Conservation (phyloP, 2,329 filamentous ascomycete species). For the Amauroascus verrucosus region DNA sequence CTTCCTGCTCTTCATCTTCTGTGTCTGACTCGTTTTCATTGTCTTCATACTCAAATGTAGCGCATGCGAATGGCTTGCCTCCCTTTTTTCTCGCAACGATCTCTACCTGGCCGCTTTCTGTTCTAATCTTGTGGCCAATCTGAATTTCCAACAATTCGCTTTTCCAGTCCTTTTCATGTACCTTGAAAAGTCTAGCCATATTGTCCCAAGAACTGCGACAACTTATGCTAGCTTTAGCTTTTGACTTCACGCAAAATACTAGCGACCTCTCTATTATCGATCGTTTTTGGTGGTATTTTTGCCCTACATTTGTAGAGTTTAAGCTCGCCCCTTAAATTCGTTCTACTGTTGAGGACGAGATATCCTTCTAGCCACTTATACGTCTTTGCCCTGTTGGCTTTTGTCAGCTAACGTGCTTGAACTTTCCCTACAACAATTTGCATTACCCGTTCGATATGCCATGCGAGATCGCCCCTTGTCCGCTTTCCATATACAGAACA, state of each 20-base stretch:
- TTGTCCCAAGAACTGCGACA: conserved; percentile 1
- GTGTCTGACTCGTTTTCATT: background rate
- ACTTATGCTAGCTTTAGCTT: background rate
- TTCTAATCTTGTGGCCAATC: conserved; percentile 3
- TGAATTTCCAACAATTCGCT: background rate
- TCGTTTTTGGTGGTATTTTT: background rate
- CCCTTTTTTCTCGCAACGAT: background rate
- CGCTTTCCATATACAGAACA: conserved; percentile 11
- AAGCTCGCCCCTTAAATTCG: background rate
- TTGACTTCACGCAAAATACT: background rate
- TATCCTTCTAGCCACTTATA: conserved; percentile 14
- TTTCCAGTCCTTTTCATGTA: background rate
- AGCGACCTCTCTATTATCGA: background rate
- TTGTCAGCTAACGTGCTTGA: background rate
- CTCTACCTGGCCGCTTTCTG: background rate
- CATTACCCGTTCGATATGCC: conserved; percentile 15
- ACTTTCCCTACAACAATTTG: background rate
- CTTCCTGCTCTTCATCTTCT: background rate
- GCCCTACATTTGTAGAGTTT: conserved; percentile 7
- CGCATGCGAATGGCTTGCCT: background rate
- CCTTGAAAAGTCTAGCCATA: background rate
- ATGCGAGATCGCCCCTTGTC: conserved; percentile 1
- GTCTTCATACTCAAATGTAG: conserved; percentile 2
- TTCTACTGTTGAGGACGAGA: background rate
- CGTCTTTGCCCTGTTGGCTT: conserved; percentile 3